Evolutionary conservation across 495 filamentous ascomycete species (phyloP).

Genomic region (Penicillium argentinense): DNA sequence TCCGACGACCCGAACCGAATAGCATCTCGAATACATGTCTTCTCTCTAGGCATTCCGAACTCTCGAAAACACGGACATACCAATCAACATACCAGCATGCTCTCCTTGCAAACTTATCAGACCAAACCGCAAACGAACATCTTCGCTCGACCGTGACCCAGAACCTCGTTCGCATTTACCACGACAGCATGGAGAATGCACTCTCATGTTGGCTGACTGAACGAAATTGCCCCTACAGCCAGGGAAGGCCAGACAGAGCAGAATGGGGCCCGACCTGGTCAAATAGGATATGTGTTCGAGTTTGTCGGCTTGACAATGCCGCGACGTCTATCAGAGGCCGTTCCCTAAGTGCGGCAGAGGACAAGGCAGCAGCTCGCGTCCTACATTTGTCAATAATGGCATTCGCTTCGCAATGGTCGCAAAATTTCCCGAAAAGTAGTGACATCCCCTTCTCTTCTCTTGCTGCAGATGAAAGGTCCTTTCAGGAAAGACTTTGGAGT

Average conservation of each 20-base stretch:
- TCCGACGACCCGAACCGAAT: not conserved
- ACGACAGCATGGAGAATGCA: constrained; percentile 49
- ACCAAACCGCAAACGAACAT: constrained; percentile 18
- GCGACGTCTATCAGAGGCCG: constrained; percentile 26
- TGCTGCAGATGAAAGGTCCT: constrained; percentile 28
- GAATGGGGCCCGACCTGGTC: constrained; percentile 44
- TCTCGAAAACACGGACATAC: not conserved
- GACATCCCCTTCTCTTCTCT: constrained; percentile 3
- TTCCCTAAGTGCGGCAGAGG: constrained; percentile 32
- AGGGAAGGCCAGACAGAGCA: not conserved
- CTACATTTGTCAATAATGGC: constrained; percentile 44
- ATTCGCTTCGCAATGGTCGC: constrained; percentile 50
- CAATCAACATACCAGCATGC: not conserved
- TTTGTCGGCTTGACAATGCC: constrained; percentile 41
- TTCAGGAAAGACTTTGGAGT: constrained; percentile 45
- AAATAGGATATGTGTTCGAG: constrained; percentile 45
- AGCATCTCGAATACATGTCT: not conserved
- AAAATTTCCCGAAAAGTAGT: constrained; percentile 22
- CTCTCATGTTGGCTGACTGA: constrained; percentile 50
- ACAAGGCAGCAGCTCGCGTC: constrained; percentile 34
- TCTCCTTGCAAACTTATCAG: constrained; percentile 1
- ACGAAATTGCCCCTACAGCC: constrained; percentile 44
- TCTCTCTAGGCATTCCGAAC: too few species aligned
- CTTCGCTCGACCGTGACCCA: constrained; percentile 33
- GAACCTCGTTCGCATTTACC: constrained; percentile 44